phyloP scores from a whole-genome alignment of 441 rosid genomes.

The Pelargonium myrrhifolium region DNA sequence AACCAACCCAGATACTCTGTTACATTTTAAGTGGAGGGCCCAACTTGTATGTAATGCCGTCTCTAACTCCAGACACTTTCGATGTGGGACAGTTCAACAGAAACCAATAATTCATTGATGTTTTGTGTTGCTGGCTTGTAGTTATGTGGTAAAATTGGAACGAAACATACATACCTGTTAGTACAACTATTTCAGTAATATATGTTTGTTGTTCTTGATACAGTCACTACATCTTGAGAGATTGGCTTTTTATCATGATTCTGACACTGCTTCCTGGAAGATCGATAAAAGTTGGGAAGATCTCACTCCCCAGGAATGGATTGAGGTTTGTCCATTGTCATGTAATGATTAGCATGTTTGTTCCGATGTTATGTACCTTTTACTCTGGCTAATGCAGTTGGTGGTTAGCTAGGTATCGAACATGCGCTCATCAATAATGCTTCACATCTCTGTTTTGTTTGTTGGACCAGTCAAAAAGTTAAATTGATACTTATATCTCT shows the following conservation, averaged over 20 bases:
- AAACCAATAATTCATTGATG: too few relatives aligned
- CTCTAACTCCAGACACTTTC: too few relatives aligned
- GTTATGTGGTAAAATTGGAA: neutral
- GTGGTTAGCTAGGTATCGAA: too few relatives aligned
- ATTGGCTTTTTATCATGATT: conserved; percentile 91
- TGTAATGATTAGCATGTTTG: conserved; percentile 17
- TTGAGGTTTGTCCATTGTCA: conserved; percentile 59
- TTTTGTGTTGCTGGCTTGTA: conserved; percentile 2
- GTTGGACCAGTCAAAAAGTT: too few relatives aligned
- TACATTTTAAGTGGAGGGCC: neutral
- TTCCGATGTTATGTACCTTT: too few relatives aligned
- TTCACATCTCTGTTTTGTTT: too few relatives aligned
- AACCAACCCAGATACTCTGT: neutral
- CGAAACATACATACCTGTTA: neutral
- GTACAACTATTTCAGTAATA: neutral
- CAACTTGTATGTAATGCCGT: neutral
- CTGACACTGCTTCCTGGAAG: conserved; percentile 71
- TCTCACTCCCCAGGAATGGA: conserved; percentile 82
- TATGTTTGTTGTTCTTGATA: conserved; percentile 22
- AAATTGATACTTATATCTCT: too few relatives aligned
- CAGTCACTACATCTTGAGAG: conserved; percentile 96
- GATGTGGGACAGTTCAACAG: too few relatives aligned
- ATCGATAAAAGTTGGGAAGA: conserved; percentile 85
- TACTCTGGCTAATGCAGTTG: too few relatives aligned
- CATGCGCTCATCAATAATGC: too few relatives aligned